These are phyloP conservation scores for Helotiales sp. DNA, from an alignment of 2,329 filamentous ascomycete genomes.

Conservation along the genomic window DNA sequence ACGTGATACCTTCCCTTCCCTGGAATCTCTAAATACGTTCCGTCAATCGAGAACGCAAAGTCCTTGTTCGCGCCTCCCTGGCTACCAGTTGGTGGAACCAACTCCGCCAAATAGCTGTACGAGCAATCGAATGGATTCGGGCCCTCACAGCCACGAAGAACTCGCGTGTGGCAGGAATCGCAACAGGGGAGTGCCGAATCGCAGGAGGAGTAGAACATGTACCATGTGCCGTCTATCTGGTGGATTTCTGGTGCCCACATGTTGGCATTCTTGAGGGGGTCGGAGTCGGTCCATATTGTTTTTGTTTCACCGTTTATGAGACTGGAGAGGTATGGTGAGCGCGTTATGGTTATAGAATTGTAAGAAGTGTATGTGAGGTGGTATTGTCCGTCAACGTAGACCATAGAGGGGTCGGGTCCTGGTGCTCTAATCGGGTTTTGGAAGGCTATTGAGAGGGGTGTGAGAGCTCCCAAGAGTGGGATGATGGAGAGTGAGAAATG, in stretches of 20 bases:
- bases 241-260: slow-evolving; percentile 65
- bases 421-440: slow-evolving; percentile 57
- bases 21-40: background rate
- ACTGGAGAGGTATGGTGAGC: slow-evolving; percentile 58
- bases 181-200: slow-evolving; percentile 16
- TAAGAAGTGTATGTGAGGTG: slow-evolving; percentile 62
- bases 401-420: slow-evolving; percentile 59
- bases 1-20: background rate
- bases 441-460: slow-evolving; percentile 43
- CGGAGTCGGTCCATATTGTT: slow-evolving; percentile 49
- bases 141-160: background rate
- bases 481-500: background rate
- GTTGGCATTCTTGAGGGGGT: slow-evolving; percentile 43
- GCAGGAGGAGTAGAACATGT: slow-evolving; percentile 62
- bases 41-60: background rate
- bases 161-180: background rate
- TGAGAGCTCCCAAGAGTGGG: background rate
- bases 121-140: background rate
- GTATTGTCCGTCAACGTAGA: slow-evolving; percentile 58
- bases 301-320: slow-evolving; percentile 55
- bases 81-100: background rate
- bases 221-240: slow-evolving; percentile 55
- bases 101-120: background rate
- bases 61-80: background rate
- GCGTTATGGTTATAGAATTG: slow-evolving; percentile 59